Base-by-base conservation (phyloP, 2,329 filamentous ascomycete species). In the Aureobasidium sp. region DNA sequence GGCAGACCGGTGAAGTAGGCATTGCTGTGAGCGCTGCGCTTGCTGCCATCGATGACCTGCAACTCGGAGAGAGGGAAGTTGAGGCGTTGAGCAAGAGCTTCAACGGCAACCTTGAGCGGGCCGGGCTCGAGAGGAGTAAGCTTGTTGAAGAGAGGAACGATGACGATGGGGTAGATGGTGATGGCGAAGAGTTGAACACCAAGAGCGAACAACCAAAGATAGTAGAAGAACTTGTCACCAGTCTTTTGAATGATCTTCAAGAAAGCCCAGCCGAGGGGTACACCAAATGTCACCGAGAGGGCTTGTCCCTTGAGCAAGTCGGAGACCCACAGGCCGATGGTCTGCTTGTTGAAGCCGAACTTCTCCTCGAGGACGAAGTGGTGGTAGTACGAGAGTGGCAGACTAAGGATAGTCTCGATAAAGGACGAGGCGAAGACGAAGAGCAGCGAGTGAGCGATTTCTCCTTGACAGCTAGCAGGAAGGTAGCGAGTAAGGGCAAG, bases 271-370 rank as follows among this genome's bases (percentile, higher is more conserved):
- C 97, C 88, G 68, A 99, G 88, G 0, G 95, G 94, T 57, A 91
- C 87, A 64, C 90, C 88, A 63, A 99, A 83, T 52, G 85, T 86
- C 67, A 95, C 82, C 57, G 87, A 85, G 63, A 99, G 83, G 68
- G 90, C 82, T 75, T 96, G 91, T 36, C 88, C 87, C 82, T 99
- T 99, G 78, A 97, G 75, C 79, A 96, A 86, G 74, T 99, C 94
- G 69, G 85, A 89, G 59, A 97, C 73, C 82, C 93, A 99, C 34
- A 97, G 82, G 75, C 86, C 87, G 61, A 91, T 79, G 0, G 94
- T 97, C 81, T 96, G 91, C 80, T 99, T 99, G 78, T 99, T 99
- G 84, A 99, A 99, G 55, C 94, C 94, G 70, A 96, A 99, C 73
- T 91, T 89, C 78, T 97, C 92, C 77, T 99, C 94, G 62, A 99